Evolutionary conservation across 2,329 filamentous ascomycete species (phyloP).

Genomic region (Fusarium ramigenum): DNA sequence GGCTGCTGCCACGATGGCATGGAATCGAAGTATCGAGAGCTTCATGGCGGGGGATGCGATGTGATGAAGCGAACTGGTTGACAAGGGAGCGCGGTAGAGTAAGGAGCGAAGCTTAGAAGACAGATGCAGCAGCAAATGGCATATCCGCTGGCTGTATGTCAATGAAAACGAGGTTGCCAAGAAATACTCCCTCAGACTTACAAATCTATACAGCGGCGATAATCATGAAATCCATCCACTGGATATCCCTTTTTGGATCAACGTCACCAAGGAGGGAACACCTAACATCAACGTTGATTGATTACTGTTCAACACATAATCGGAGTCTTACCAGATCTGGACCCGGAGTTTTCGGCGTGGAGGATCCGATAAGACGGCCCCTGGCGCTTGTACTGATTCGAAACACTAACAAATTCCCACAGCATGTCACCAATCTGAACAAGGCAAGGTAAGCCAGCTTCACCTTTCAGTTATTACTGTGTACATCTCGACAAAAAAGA

Average conservation of each 20-base stretch:
- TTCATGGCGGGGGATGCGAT: slow-evolving; percentile 56
- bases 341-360: slow-evolving; percentile 35
- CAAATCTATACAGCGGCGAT: slow-evolving; percentile 35
- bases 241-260: slow-evolving; percentile 29
- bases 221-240: slow-evolving; percentile 24
- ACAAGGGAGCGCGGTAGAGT: slow-evolving; percentile 6
- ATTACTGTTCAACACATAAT: neutral
- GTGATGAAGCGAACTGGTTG: slow-evolving; percentile 8
- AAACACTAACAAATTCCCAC: slow-evolving; percentile 35
- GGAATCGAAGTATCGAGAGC: slow-evolving; percentile 56
- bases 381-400: slow-evolving; percentile 35
- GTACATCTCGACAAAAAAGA: neutral
- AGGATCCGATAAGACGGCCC: slow-evolving; percentile 23
- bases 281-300: neutral
- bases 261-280: slow-evolving; percentile 36
- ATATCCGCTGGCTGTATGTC: slow-evolving; percentile 19
- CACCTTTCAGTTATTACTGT: neutral
- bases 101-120: slow-evolving; percentile 22
- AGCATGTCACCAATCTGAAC: slow-evolving; percentile 3
- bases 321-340: slow-evolving; percentile 9
- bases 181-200: slow-evolving; percentile 36
- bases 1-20: slow-evolving; percentile 58
- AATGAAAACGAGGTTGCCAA: slow-evolving; percentile 25
- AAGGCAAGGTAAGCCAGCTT: neutral
- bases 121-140: slow-evolving; percentile 17